A percentile compares a stretch with the other conserved stretches of the same genome.
phyloP scores from a whole-genome alignment of 2,329 filamentous ascomycete species.

The Colletotrichum spinosum region DNA sequence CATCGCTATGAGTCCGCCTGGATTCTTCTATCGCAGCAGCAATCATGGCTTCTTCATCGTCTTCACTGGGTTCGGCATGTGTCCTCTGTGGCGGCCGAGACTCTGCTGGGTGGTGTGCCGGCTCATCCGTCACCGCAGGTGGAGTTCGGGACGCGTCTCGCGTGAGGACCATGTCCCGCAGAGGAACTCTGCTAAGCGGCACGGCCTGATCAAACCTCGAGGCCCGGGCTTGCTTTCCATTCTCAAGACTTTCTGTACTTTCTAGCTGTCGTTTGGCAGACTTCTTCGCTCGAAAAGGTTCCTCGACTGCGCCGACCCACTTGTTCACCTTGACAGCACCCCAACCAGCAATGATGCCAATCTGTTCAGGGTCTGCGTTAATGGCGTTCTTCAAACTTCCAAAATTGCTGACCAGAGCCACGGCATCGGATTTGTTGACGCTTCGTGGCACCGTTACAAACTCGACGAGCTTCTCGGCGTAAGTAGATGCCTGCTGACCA shows the following conservation, averaged over 20 bases:
- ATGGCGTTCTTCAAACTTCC: constrained; percentile 88
- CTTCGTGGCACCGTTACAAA: constrained; percentile 91
- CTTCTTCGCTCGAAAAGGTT: constrained; percentile 84
- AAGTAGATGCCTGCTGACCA: constrained; percentile 84
- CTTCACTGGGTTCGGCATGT: constrained; percentile 53
- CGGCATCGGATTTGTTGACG: constrained; percentile 94
- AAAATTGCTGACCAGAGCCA: constrained; percentile 91
- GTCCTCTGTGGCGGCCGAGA: constrained; percentile 47
- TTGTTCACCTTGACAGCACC: constrained; percentile 93
- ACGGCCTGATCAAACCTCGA: constrained; percentile 52
- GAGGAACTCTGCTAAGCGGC: constrained; percentile 53
- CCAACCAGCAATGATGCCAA: constrained; percentile 89
- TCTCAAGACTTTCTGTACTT: constrained; percentile 42
- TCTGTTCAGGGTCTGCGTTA: constrained; percentile 88
- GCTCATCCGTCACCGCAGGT: constrained; percentile 35
- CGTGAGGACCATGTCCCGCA: constrained; percentile 52
- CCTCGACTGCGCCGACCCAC: constrained; percentile 85
- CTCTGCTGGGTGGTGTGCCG: constrained; percentile 15
- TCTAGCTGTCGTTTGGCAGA: constrained; percentile 63
- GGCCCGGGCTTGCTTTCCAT: constrained; percentile 41
- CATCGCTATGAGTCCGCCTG: constrained; percentile 49
- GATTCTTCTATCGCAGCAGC: constrained; percentile 61
- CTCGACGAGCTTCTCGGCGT: constrained; percentile 88
- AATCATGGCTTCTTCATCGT: constrained; percentile 62
- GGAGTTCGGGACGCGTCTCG: constrained; percentile 39